Percentiles rank a stretch among this genome's conserved stretches.
phyloP scores from a whole-genome alignment of 2,329 filamentous ascomycete genomes.

The Aspergillus hortae region DNA sequence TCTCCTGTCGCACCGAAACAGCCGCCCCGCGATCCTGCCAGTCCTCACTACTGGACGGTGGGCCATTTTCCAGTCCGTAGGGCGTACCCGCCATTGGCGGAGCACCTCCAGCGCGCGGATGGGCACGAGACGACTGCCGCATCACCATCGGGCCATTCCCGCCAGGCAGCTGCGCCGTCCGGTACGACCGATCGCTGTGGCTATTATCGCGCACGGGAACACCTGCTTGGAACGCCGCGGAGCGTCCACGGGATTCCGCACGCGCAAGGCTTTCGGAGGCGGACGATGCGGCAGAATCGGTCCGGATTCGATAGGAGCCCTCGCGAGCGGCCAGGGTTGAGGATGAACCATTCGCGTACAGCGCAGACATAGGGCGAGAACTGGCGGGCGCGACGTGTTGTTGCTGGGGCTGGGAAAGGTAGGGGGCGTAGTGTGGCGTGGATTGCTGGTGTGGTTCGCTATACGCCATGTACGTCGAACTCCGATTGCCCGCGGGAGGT shows the following conservation, averaged over 20 bases:
- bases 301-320: constrained; percentile 53
- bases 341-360: constrained; percentile 45
- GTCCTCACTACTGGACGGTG: constrained; percentile 71
- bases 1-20: constrained; percentile 73
- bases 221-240: constrained; percentile 56
- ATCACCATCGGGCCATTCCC: constrained; percentile 66
- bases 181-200: constrained; percentile 66
- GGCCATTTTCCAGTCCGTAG: constrained; percentile 57
- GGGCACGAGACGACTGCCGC: constrained; percentile 71
- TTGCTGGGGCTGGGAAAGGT: constrained; percentile 35
- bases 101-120: constrained; percentile 47
- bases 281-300: constrained; percentile 58
- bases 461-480: constrained; percentile 42
- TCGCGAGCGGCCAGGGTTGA: constrained; percentile 37
- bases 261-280: constrained; percentile 55
- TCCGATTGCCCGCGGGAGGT: constrained; percentile 35
- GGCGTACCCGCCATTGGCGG: constrained; percentile 40
- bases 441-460: constrained; percentile 42
- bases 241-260: constrained; percentile 61
- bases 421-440: constrained; percentile 43
- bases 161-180: constrained; percentile 54
- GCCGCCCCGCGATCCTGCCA: constrained; percentile 97
- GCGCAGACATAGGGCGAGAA: constrained; percentile 46
- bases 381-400: constrained; percentile 36
- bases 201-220: constrained; percentile 66